Percentiles rank a stretch among this genome's conserved stretches.
These are phyloP conservation scores for Quercus mongolica DNA, from an alignment of 306 rosid genomes.

Conservation along the genomic window DNA sequence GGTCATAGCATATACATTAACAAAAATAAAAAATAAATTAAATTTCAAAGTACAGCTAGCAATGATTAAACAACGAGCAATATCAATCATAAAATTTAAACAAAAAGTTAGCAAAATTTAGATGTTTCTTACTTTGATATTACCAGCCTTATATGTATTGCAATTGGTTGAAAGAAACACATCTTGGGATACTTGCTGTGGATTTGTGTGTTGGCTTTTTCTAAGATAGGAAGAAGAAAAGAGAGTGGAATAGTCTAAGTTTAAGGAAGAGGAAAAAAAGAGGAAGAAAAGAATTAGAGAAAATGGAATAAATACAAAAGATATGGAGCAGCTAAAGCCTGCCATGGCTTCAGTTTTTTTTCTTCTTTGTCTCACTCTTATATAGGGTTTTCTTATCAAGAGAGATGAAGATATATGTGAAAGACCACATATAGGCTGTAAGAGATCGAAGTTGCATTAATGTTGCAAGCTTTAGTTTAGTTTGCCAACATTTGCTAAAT, in stretches of 20 bases:
- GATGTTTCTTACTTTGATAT: conserved; percentile 2
- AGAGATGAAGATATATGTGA: background rate
- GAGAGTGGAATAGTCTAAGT: conserved; percentile 1
- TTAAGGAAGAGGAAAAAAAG: background rate
- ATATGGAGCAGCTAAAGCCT: conserved; percentile 5
- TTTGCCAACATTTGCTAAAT: background rate
- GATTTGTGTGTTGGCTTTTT: conserved; percentile 11
- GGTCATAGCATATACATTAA: background rate
- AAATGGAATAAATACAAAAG: background rate
- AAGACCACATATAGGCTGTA: background rate
- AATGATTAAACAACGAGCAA: background rate
- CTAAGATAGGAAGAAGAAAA: background rate
- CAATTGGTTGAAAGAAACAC: background rate
- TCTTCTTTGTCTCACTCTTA: background rate
- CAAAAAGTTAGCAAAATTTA: too few relatives aligned
- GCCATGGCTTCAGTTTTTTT: conserved; percentile 7
- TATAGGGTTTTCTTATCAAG: background rate
- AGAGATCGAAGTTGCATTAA: background rate
- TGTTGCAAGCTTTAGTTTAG: background rate
- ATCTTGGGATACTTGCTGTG: background rate
- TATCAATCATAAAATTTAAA: too few relatives aligned
- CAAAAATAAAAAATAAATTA: background rate
- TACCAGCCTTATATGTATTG: background rate
- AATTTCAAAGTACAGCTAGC: too few relatives aligned
- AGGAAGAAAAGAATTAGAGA: conserved; percentile 4